Conservation (phyloP, 1,284 basidiomycete genomes). For the Apiotrichum akiyoshidainum region DNA sequence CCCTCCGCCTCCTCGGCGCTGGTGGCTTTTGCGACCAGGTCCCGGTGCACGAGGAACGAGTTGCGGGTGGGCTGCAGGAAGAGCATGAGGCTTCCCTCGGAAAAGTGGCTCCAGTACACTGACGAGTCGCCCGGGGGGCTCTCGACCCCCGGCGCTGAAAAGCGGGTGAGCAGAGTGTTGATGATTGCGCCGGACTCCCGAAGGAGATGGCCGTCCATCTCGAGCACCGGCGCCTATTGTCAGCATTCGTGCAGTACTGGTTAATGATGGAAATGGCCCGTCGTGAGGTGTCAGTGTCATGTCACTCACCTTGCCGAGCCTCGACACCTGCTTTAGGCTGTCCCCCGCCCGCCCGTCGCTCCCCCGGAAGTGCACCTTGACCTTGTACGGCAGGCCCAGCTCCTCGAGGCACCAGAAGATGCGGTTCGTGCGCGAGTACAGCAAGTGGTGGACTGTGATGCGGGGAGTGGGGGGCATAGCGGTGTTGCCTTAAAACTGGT, state of each 20-base stretch:
- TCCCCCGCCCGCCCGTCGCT: slow-evolving; percentile 3
- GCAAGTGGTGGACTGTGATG: slow-evolving; percentile 10
- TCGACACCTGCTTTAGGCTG: slow-evolving; percentile 26
- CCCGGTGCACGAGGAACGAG: neutral
- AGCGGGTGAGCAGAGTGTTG: slow-evolving; percentile 26
- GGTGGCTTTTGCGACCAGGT: slow-evolving; percentile 2
- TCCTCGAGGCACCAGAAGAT: slow-evolving; percentile 28
- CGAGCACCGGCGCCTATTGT: slow-evolving; percentile 31
- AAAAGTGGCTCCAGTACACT: slow-evolving; percentile 39
- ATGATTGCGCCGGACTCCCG: slow-evolving; percentile 42
- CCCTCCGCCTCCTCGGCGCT: slow-evolving; percentile 22
- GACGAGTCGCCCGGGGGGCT: slow-evolving; percentile 20
- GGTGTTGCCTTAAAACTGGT: no score
- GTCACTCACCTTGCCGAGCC: slow-evolving; percentile 33
- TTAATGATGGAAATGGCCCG: no score
- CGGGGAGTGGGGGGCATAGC: no score
- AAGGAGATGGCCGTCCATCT: slow-evolving; percentile 29
- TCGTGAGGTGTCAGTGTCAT: slow-evolving; percentile 1
- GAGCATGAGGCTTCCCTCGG: slow-evolving; percentile 42
- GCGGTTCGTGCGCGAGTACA: slow-evolving; percentile 8
- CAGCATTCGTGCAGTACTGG: neutral
- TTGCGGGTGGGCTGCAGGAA: slow-evolving; percentile 27
- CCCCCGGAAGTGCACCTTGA: slow-evolving; percentile 36
- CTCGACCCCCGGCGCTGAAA: slow-evolving; percentile 19
- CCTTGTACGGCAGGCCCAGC: slow-evolving; percentile 34